Evolutionary conservation across 164 flowering plant species (phyloP).

Genomic region (Sedum album): DNA sequence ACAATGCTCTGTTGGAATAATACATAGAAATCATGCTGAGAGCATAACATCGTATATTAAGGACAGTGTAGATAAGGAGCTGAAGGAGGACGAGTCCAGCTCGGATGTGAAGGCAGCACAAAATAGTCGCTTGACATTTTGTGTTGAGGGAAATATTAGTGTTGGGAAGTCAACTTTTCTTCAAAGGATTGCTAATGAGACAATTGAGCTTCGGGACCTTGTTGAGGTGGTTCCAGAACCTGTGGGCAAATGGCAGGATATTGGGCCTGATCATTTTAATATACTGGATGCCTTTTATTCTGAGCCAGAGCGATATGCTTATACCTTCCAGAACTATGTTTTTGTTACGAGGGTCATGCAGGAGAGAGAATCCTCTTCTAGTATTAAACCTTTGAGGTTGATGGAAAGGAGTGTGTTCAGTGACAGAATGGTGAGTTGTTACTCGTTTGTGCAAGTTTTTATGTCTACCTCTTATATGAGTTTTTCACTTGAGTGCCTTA

Average conservation of each 20-base stretch:
- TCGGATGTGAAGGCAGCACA: constrained; percentile 30
- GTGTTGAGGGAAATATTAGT: constrained; percentile 98
- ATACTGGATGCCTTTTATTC: constrained; percentile 89
- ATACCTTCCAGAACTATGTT: constrained; percentile 95
- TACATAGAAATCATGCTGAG: constrained; percentile 87
- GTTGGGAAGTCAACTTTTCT: constrained; percentile 96
- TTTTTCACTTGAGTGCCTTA: background rate
- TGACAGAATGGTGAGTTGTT: constrained; percentile 74
- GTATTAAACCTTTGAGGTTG: constrained; percentile 81
- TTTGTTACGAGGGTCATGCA: constrained; percentile 98
- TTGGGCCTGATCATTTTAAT: constrained; percentile 95
- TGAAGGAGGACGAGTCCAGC: constrained; percentile 42
- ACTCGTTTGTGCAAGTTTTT: background rate
- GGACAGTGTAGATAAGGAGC: constrained; percentile 77
- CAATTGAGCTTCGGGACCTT: constrained; percentile 86
- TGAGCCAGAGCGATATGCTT: constrained; percentile 90
- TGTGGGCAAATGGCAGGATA: constrained; percentile 88
- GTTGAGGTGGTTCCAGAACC: constrained; percentile 98
- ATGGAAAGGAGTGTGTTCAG: constrained; percentile 99
- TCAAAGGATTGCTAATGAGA: constrained; percentile 92
- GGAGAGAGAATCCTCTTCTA: constrained; percentile 85
- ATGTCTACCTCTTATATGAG: background rate
- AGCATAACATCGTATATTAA: constrained; percentile 83
- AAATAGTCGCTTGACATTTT: constrained; percentile 70
- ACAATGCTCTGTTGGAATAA: constrained; percentile 85